These are phyloP conservation scores for Aspergillus bombycis DNA, from an alignment of 2,329 filamentous ascomycete species.

Conservation along the genomic window DNA sequence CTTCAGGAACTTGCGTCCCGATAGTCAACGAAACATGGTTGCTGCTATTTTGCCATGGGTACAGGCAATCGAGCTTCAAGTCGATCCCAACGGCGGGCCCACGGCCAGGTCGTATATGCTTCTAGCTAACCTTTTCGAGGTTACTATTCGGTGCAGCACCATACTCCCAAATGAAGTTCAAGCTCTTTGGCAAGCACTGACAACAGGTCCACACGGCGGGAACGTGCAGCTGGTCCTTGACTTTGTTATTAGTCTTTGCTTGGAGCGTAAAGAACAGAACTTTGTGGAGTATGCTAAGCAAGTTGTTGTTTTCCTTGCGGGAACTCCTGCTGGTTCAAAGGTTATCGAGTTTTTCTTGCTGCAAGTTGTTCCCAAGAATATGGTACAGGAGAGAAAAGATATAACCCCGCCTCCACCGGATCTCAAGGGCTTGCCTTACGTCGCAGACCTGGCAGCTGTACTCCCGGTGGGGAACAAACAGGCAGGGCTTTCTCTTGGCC, in stretches of 20 bases:
- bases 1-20: constrained; percentile 82
- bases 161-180: constrained; percentile 95
- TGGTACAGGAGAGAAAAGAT: constrained; percentile 87
- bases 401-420: constrained; percentile 68
- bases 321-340: constrained; percentile 80
- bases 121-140: constrained; percentile 90
- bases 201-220: constrained; percentile 86
- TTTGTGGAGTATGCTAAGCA: constrained; percentile 98
- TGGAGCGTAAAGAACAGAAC: constrained; percentile 94
- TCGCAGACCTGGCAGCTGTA: constrained; percentile 78
- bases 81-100: constrained; percentile 88
- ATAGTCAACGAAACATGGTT: constrained; percentile 89
- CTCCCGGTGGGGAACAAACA: constrained; percentile 89
- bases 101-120: constrained; percentile 93
- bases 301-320: constrained; percentile 93
- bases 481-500: constrained; percentile 86
- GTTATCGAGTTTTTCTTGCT: constrained; percentile 92
- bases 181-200: constrained; percentile 93
- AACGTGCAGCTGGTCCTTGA: constrained; percentile 94
- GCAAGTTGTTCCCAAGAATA: constrained; percentile 92
- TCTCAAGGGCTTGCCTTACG: constrained; percentile 76
- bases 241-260: constrained; percentile 91
- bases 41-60: constrained; percentile 96
- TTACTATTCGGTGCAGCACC: constrained; percentile 88
- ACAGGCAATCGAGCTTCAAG: constrained; percentile 86